These are phyloP conservation scores for Onygena corvina DNA, from an alignment of 2,329 filamentous ascomycete species.

Conservation along the genomic window DNA sequence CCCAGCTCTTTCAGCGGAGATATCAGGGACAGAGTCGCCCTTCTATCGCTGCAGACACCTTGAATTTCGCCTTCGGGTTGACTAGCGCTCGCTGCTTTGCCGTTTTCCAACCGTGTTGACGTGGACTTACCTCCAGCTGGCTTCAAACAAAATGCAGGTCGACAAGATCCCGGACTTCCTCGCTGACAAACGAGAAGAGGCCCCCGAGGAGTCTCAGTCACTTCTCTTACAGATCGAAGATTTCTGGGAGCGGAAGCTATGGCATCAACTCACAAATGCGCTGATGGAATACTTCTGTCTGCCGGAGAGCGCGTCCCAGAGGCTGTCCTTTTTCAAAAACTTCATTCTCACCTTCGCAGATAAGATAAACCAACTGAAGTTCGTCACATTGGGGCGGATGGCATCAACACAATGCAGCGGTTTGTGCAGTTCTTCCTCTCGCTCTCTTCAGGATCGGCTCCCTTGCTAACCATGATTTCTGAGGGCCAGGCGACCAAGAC, in stretches of 20 bases:
- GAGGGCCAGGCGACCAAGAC: conserved; percentile 49
- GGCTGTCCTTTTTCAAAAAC: conserved; percentile 80
- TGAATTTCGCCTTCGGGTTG: too few species aligned
- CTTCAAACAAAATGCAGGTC: conserved; percentile 57
- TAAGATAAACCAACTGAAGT: conserved; percentile 97
- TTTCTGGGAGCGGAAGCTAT: conserved; percentile 95
- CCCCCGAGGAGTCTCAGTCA: conserved; percentile 75
- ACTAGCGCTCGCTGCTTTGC: too few species aligned
- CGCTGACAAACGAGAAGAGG: conserved; percentile 73
- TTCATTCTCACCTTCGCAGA: conserved; percentile 95
- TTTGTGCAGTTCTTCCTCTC: conserved; percentile 9
- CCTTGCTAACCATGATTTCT: conserved; percentile 4
- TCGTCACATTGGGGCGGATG: conserved; percentile 79
- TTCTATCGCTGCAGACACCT: too few species aligned
- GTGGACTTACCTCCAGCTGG: background rate
- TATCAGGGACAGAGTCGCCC: background rate
- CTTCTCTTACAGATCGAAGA: conserved; percentile 88
- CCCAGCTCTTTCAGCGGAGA: background rate
- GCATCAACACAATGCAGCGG: conserved; percentile 64
- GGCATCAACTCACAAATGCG: conserved; percentile 92
- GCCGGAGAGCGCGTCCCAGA: conserved; percentile 66
- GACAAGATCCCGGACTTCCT: conserved; percentile 89
- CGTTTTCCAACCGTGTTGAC: background rate
- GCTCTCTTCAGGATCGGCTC: background rate
- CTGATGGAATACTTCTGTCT: conserved; percentile 80